A percentile compares a stretch with the other conserved stretches of the same genome.
These are phyloP conservation scores for Herpetomonas samuelpessoai DNA, from an alignment of 208 protist species.

Conservation along the genomic window DNA sequence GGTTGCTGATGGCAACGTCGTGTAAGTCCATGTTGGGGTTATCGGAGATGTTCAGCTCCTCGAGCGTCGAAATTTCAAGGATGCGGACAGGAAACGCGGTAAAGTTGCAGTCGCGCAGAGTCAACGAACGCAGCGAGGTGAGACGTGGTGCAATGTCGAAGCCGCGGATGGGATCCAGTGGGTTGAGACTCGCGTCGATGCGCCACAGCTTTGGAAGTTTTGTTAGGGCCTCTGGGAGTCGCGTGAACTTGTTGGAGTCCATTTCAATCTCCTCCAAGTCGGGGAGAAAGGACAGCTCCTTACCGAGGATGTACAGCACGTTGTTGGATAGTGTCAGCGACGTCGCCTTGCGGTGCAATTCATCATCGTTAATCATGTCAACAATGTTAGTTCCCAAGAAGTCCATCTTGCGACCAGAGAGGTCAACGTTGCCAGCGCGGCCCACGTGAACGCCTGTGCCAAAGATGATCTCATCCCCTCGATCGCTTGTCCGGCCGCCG, in stretches of 20 bases:
- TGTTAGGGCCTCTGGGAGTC: slow-evolving; percentile 58
- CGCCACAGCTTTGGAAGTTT: slow-evolving; percentile 48
- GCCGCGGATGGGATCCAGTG: slow-evolving; percentile 36
- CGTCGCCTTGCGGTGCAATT: slow-evolving; percentile 62
- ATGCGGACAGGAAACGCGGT: slow-evolving; percentile 41
- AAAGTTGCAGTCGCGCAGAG: slow-evolving; percentile 54
- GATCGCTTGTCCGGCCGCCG: slow-evolving; percentile 10
- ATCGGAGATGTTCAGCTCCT: slow-evolving; percentile 77
- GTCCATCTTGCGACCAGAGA: slow-evolving; percentile 63
- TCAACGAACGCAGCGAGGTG: slow-evolving; percentile 37
- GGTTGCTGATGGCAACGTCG: slow-evolving; percentile 34
- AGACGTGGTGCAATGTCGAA: slow-evolving; percentile 57
- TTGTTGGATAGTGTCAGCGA: slow-evolving; percentile 77
- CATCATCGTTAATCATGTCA: slow-evolving; percentile 59
- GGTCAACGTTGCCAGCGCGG: slow-evolving; percentile 75
- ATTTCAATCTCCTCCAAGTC: slow-evolving; percentile 77
- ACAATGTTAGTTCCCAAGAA: slow-evolving; percentile 57
- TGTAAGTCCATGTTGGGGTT: slow-evolving; percentile 56
- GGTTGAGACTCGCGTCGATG: slow-evolving; percentile 70
- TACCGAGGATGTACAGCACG: slow-evolving; percentile 71
- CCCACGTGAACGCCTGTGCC: slow-evolving; percentile 80
- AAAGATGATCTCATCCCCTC: slow-evolving; percentile 35
- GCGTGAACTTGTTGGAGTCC: slow-evolving; percentile 68
- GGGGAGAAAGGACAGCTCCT: slow-evolving; percentile 66
- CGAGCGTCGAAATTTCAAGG: slow-evolving; percentile 36